Percentiles rank a stretch among this genome's conserved stretches.
These are phyloP conservation scores for Aegilops longissima DNA, from an alignment of 176 grass and related monocot genomes.

Conservation along the genomic window DNA sequence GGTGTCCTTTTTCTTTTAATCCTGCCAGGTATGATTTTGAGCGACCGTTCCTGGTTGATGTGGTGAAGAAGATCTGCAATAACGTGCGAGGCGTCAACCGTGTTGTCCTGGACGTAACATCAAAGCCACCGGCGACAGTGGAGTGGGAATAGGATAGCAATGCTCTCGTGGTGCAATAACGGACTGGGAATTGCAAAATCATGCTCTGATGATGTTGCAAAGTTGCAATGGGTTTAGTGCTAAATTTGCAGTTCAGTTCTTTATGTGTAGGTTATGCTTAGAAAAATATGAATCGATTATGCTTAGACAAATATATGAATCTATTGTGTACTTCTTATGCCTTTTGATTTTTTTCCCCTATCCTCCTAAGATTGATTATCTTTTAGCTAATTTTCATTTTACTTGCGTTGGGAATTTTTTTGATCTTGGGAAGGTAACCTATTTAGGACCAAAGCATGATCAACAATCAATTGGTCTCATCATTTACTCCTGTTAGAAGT, in stretches of 20 bases:
- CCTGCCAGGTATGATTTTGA: slow-evolving; percentile 74
- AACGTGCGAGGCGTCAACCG: slow-evolving; percentile 74
- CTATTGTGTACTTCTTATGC: too few species aligned
- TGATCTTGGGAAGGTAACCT: not conserved
- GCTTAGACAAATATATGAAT: too few species aligned
- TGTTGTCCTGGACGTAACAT: slow-evolving; percentile 71
- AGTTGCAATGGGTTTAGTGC: slow-evolving; percentile 20
- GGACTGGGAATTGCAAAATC: slow-evolving; percentile 37
- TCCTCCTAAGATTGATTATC: too few species aligned
- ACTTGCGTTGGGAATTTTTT: too few species aligned
- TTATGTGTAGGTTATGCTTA: too few species aligned
- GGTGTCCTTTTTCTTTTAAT: not conserved
- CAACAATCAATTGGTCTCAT: not conserved
- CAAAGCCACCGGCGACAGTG: slow-evolving; percentile 75
- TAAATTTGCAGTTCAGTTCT: too few species aligned
- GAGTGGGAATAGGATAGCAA: slow-evolving; percentile 66
- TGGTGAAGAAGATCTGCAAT: slow-evolving; percentile 87
- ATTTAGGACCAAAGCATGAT: not conserved
- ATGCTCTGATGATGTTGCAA: not conserved
- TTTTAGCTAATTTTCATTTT: too few species aligned
- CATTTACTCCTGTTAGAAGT: not conserved
- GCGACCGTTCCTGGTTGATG: slow-evolving; percentile 58
- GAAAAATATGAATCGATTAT: too few species aligned
- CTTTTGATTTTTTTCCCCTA: too few species aligned
- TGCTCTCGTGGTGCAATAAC: slow-evolving; percentile 3